phyloP scores from a whole-genome alignment of 495 filamentous ascomycete species.

The Beverwykella pulmonaria region DNA sequence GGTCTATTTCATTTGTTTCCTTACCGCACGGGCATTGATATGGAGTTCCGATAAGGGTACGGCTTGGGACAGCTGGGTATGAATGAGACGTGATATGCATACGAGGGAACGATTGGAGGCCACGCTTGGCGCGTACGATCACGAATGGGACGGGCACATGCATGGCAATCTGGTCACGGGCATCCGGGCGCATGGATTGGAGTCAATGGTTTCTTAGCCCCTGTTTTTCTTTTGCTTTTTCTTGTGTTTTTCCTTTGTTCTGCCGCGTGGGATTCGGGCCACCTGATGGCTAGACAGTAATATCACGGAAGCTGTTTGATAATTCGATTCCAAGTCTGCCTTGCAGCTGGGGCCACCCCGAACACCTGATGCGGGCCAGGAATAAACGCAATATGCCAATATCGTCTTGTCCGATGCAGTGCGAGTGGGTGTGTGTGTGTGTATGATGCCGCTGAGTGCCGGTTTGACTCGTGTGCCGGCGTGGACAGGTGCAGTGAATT shows the following conservation, averaged over 20 bases:
- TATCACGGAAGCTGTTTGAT: constrained; percentile 1
- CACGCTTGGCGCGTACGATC: constrained; percentile 26
- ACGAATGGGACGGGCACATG: constrained; percentile 17
- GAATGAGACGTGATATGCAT: constrained; percentile 16
- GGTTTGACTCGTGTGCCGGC: constrained; percentile 19
- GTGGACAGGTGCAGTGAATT: not conserved
- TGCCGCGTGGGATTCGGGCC: constrained; percentile 8
- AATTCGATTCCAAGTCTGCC: constrained; percentile 25
- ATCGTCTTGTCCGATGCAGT: not conserved
- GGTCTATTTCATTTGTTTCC: constrained; percentile 18
- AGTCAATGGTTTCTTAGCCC: constrained; percentile 17
- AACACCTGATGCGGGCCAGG: not conserved
- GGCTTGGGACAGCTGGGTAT: constrained; percentile 9
- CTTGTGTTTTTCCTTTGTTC: constrained; percentile 12
- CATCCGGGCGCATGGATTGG: constrained; percentile 23
- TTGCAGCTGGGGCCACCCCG: constrained; percentile 17
- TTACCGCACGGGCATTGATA: constrained; percentile 11
- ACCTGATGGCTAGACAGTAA: constrained; percentile 23
- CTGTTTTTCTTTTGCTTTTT: constrained; percentile 11
- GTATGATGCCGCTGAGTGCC: not conserved
- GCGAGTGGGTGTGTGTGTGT: not conserved
- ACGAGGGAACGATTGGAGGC: constrained; percentile 5
- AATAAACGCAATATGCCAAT: not conserved
- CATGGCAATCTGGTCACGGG: constrained; percentile 32
- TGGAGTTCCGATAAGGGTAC: constrained; percentile 30